phyloP scores from a whole-genome alignment of 306 rosid genomes.

The Astragalus glycyphyllos region DNA sequence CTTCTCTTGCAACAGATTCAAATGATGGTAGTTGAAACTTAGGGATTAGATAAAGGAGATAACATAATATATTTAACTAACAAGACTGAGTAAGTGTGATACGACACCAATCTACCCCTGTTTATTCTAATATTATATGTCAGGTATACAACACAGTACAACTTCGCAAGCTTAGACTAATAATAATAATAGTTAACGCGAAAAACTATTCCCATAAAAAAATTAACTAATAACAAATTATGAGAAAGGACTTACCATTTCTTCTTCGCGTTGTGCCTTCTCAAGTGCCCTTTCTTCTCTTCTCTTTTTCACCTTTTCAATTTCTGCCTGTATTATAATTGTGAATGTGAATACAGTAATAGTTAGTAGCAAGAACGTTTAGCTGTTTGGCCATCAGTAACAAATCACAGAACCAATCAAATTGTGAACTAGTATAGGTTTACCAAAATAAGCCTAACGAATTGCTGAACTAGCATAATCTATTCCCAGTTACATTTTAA shows the following conservation, averaged over 20 bases:
- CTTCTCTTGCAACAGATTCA: conserved; percentile 28
- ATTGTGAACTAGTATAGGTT: conserved; percentile 16
- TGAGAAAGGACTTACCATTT: conserved; percentile 71
- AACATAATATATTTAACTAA: neutral
- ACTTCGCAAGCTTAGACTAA: conserved; percentile 3
- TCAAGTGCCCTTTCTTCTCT: conserved; percentile 98
- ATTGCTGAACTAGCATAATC: conserved; percentile 21
- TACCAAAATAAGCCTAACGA: neutral
- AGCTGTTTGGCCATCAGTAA: conserved; percentile 22
- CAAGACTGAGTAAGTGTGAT: conserved; percentile 18
- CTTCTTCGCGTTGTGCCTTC: conserved; percentile 96
- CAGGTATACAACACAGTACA: conserved; percentile 19
- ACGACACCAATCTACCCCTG: conserved; percentile 14
- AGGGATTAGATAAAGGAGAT: conserved; percentile 20
- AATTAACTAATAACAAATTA: conserved; percentile 15
- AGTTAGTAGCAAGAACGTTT: conserved; percentile 11
- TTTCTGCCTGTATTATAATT: conserved; percentile 78
- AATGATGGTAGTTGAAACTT: conserved; percentile 29
- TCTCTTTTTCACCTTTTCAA: conserved; percentile 96
- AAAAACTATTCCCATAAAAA: neutral
- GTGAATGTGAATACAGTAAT: conserved; percentile 22
- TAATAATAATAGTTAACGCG: conserved; percentile 12
- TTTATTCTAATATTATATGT: conserved; percentile 1
- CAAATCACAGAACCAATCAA: conserved; percentile 22
- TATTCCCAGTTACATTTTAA: conserved; percentile 10